phyloP scores from a whole-genome alignment of 202 grass and related monocot genomes.

The Saccharum hybrid region DNA sequence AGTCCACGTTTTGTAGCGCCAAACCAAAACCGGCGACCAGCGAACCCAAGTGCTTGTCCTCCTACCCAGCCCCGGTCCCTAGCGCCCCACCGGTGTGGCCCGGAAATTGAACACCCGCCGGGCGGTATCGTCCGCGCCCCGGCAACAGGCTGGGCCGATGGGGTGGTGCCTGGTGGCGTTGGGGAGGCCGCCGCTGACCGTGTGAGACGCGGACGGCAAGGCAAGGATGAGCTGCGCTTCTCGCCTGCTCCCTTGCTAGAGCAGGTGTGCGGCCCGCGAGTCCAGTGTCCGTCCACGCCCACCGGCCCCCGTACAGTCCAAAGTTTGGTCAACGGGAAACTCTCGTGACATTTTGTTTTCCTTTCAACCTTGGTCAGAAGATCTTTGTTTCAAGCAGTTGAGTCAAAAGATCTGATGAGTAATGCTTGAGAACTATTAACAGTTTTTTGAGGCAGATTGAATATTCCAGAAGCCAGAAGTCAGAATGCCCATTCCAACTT shows the following conservation, averaged over 20 bases:
- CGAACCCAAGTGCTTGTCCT: background rate
- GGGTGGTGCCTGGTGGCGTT: background rate
- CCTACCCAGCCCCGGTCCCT: too few species aligned
- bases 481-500: background rate
- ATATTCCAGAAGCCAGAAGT: background rate
- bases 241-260: background rate
- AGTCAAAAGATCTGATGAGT: background rate
- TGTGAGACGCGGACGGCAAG: background rate
- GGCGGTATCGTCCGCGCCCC: too few species aligned
- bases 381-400: background rate
- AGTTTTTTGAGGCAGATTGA: background rate
- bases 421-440: background rate
- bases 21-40: conserved; percentile 6
- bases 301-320: background rate
- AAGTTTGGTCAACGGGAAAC: background rate
- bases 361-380: background rate
- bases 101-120: background rate
- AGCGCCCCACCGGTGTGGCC: background rate
- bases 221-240: background rate
- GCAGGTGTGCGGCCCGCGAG: background rate
- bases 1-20: conserved; percentile 25
- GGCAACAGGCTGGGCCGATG: background rate
- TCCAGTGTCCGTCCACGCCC: background rate
- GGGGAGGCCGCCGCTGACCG: conserved; percentile 8
- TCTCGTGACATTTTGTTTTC: background rate